Conservation (phyloP, 1,284 basidiomycete species). For the Cutaneotrichosporon cavernicola region DNA sequence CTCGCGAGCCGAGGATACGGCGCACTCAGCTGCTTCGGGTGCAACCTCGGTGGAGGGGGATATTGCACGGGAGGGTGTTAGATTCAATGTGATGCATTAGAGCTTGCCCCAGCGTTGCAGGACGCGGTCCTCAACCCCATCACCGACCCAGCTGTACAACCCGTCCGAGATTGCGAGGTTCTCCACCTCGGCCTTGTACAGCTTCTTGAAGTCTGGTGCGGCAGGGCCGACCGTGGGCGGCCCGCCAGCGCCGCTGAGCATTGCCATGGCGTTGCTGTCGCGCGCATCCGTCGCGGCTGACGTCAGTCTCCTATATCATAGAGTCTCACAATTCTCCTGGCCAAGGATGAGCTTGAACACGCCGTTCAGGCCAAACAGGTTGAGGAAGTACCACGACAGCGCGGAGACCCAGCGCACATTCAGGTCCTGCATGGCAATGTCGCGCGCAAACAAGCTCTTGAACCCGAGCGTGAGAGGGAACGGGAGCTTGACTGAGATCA, state of each 20-base stretch:
- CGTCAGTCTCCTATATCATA: conserved; percentile 1
- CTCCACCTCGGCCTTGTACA: conserved; percentile 89
- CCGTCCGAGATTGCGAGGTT: conserved; percentile 89
- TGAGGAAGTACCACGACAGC: conserved; percentile 98
- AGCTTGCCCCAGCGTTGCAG: conserved; percentile 68
- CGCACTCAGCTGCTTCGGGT: conserved; percentile 74
- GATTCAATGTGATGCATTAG: conserved; percentile 8
- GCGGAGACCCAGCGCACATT: conserved; percentile 99
- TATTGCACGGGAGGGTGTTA: conserved; percentile 50
- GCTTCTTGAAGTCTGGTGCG: conserved; percentile 79
- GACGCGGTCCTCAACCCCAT: conserved; percentile 74
- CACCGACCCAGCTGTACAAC: conserved; percentile 74
- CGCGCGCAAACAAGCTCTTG: conserved; percentile 97
- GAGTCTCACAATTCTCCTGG: conserved; percentile 73
- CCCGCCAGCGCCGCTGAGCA: conserved; percentile 63
- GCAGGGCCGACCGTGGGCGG: conserved; percentile 55
- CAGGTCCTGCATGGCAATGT: conserved; percentile 93
- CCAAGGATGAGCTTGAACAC: conserved; percentile 92
- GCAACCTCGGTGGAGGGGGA: conserved; percentile 64
- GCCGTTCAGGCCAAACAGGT: conserved; percentile 96
- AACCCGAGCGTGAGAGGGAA: conserved; percentile 96
- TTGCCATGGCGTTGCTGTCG: conserved; percentile 67
- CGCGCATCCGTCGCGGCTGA: conserved; percentile 72
- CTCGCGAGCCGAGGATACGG: conserved; percentile 72
- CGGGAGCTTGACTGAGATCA: conserved; percentile 77